Conservation (phyloP, 441 rosid genomes). For the Adansonia gregorii region DNA sequence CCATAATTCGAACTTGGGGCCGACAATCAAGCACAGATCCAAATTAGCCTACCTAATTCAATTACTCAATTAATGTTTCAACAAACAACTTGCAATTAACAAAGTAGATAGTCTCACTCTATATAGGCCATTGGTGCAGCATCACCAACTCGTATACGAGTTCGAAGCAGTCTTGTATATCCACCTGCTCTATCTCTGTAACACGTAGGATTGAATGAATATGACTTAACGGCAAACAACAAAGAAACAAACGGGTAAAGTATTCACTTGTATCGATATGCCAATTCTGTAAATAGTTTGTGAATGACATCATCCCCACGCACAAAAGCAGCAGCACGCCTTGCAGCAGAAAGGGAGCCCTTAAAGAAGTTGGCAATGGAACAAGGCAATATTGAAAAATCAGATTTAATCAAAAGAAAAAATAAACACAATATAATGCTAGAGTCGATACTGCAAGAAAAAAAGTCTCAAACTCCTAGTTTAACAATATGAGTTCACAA, state of each 20-base stretch:
- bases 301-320: constrained; percentile 92
- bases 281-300: constrained; percentile 84
- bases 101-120: constrained; percentile 57
- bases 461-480: too few relatives aligned
- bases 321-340: constrained; percentile 87
- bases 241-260: constrained; percentile 3
- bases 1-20: too few relatives aligned
- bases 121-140: constrained; percentile 96
- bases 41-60: not conserved
- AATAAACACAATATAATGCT: not conserved
- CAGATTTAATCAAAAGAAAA: not conserved
- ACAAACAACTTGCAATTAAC: not conserved
- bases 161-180: constrained; percentile 82
- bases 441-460: too few relatives aligned
- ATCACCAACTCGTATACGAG: constrained; percentile 91
- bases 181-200: constrained; percentile 93
- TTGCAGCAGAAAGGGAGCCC: constrained; percentile 86
- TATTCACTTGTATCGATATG: constrained; percentile 84
- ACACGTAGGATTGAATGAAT: constrained; percentile 26
- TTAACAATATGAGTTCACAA: not conserved
- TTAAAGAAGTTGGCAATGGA: constrained; percentile 30
- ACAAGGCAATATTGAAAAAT: not conserved
- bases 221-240: constrained; percentile 15
- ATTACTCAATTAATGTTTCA: not conserved
- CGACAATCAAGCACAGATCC: too few relatives aligned